Evolutionary conservation across 78 protist species (phyloP), one percentile per base, ranked within the genome.

Genomic region (Chrysochromulina parva): DNA sequence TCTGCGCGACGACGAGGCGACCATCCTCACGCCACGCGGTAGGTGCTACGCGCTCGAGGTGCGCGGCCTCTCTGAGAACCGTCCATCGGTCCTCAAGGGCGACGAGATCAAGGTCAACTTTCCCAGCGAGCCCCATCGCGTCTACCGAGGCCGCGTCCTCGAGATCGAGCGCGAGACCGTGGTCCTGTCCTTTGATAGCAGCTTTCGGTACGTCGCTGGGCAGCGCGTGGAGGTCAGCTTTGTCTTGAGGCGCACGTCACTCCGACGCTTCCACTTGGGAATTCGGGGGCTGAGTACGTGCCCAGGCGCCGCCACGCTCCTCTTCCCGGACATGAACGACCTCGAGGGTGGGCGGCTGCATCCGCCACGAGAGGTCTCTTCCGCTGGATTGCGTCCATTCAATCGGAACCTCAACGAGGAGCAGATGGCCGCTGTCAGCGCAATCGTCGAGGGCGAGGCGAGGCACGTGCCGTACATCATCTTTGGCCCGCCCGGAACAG

Each of bases 31-130:
- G 16, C 47, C 26, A 3, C 60, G 28, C 28, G 89, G 89, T 14
- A 2, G 74, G 50, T 7, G 26, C 38, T 22, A 1, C 55, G 14
- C n/a, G 50, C 54, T 24, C 74, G 54, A 82, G 54, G 60, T 85
- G 62, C n/a, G 7, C 2, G 90, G 90, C 22, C 78, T 85, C 20
- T 58, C 78, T 50, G 90, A 85, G 76, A 65, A 65, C 11, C 90
- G 90, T 2, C 90, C 90, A 52, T 58, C 73, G 13, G 90, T 85
- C 22, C 76, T 48, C 28, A 3, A 14, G 11, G 90, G 48, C n/a
- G 90, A 85, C 76, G 0, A 17, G 9, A 0, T 85, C 6, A 6
- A 53, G 22, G 54, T 9, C 50, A 4, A 22, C 14, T 19, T 22
- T 14, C 13, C 53, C n/a, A 13, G 26, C 74, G 60, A 0, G 60